Conservation (phyloP, 495 filamentous ascomycete species). For the Aspergillus nidulans region DNA sequence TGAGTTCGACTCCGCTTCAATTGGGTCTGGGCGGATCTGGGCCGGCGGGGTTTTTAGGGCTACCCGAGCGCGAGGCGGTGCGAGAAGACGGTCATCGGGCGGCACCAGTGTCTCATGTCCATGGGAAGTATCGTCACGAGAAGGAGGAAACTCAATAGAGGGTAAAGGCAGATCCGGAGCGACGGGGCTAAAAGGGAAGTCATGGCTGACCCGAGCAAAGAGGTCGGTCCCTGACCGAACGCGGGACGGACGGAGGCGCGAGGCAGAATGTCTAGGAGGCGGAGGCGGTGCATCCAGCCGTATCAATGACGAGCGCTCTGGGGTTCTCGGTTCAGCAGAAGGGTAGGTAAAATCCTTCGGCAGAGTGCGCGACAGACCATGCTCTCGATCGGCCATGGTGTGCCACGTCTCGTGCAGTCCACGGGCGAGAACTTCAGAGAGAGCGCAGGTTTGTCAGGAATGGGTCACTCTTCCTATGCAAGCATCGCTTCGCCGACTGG, state of each 20-base stretch:
- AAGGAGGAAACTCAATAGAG: slow-evolving; percentile 53
- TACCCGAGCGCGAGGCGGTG: slow-evolving; percentile 46
- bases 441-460: slow-evolving; percentile 7
- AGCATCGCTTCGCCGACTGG: slow-evolving; percentile 24
- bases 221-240: slow-evolving; percentile 45
- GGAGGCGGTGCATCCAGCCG: slow-evolving; percentile 43
- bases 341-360: slow-evolving; percentile 63
- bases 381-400: slow-evolving; percentile 47
- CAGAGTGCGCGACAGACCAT: slow-evolving; percentile 58
- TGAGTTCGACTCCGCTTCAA: slow-evolving; percentile 25
- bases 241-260: slow-evolving; percentile 40
- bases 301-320: slow-evolving; percentile 46
- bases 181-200: slow-evolving; percentile 25
- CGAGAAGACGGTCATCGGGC: slow-evolving; percentile 45
- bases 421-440: neutral
- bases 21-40: slow-evolving; percentile 44
- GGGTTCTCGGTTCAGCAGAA: slow-evolving; percentile 55
- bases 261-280: slow-evolving; percentile 50
- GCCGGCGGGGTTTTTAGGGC: slow-evolving; percentile 60
- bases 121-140: slow-evolving; percentile 19
- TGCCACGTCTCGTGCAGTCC: slow-evolving; percentile 7
- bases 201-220: slow-evolving; percentile 34
- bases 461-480: slow-evolving; percentile 20
- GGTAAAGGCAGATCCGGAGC: slow-evolving; percentile 48
- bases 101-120: slow-evolving; percentile 19